These are phyloP conservation scores for Paramyrothecium sp. DNA, from an alignment of 2,329 filamentous ascomycete species.

Conservation along the genomic window DNA sequence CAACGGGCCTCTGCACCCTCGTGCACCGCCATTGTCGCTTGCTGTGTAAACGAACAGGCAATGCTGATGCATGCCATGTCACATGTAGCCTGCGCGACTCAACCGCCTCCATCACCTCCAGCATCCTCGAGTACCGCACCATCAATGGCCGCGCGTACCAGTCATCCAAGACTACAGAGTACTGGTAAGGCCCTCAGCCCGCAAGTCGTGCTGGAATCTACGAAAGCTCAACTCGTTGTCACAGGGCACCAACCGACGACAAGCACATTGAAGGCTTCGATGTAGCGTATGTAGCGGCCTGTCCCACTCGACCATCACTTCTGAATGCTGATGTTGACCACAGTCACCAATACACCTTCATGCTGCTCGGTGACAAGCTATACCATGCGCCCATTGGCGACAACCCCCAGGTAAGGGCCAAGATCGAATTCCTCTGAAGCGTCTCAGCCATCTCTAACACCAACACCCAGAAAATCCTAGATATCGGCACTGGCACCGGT, in stretches of 20 bases:
- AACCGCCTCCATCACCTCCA: slow-evolving; percentile 12
- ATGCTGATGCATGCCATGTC: neutral
- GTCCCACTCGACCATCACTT: neutral
- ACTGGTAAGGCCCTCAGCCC: slow-evolving; percentile 15
- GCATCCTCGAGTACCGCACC: slow-evolving; percentile 22
- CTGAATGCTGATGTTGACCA: neutral
- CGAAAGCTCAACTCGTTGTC: neutral
- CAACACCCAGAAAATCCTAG: slow-evolving; percentile 28
- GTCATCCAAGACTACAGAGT: slow-evolving; percentile 19
- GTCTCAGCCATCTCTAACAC: neutral
- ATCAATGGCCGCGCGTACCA: slow-evolving; percentile 24
- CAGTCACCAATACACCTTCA: slow-evolving; percentile 9
- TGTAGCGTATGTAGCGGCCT: slow-evolving; percentile 4
- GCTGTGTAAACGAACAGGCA: neutral
- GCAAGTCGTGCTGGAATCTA: neutral
- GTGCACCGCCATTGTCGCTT: no score
- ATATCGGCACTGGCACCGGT: slow-evolving; percentile 58
- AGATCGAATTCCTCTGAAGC: neutral
- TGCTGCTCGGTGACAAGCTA: slow-evolving; percentile 32
- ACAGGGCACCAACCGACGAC: slow-evolving; percentile 15
- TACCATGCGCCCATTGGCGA: slow-evolving; percentile 25
- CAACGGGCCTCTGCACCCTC: no score
- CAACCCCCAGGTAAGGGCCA: slow-evolving; percentile 5
- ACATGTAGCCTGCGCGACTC: slow-evolving; percentile 9
- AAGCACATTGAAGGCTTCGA: slow-evolving; percentile 12